Evolutionary conservation across 257 asterid species (phyloP), one percentile per base, ranked within the genome.

Genomic region (Prunella vulgaris): DNA sequence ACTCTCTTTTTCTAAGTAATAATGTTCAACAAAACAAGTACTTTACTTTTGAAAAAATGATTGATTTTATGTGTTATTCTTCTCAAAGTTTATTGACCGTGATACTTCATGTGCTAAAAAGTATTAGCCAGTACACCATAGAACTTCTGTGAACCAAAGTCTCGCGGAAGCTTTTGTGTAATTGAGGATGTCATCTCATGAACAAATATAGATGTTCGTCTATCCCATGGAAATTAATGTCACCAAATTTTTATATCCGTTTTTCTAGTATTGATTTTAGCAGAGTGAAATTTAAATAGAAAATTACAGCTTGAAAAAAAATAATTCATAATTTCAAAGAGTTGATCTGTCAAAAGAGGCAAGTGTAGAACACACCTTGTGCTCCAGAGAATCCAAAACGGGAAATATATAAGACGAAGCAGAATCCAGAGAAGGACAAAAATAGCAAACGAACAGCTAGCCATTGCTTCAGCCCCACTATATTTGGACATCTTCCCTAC

Each of bases 401-500:
- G 98, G 80, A 76, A 93, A 84, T 82, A 90, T 72, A 84, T 75
- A 74, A 93, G 91, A 57, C 98, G 98, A 81, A 90, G 97, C 44
- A 85, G 33, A 75, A 85, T 28, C 87, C 88, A 93, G 9, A 90
- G 78, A 72, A 86, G 15, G 65, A 85, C 95, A 54, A 93, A 93
- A 53, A 88, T 79, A 64, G 88, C 71, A 76, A 93, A 93, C 15
- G 98, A 83, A 70, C 78, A 80, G 83, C 95, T 88, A 46, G 98
- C 97, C 68, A 93, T 35, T 51, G 84, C 63, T 79, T 90, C 98
- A 3, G 93, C 90, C 0, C 97, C 96, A 52, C 97, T 80, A 84
- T 93, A 93, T 78, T 90, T 93, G 48, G 98, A 93, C 97, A 93
- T 93, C 85, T 93, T 93, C 32, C 93, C 98, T 3, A 90, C 76